phyloP scores from a whole-genome alignment of 768 basidiomycete species.

The Termitomyces heimii region DNA sequence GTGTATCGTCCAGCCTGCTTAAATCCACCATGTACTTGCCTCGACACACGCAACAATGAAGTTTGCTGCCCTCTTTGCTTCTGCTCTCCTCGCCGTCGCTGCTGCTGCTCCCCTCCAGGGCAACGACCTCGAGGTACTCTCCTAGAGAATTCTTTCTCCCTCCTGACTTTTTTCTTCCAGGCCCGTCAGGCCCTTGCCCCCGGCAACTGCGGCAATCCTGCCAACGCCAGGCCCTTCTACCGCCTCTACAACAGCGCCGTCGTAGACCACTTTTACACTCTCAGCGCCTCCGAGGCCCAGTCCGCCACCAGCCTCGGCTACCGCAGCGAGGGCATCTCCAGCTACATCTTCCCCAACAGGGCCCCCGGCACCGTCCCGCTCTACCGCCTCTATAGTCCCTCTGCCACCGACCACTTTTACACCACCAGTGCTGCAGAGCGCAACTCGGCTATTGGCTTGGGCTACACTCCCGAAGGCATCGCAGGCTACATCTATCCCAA shows the following conservation, averaged over 20 bases:
- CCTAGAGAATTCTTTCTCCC: no score
- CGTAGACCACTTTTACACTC: constrained; percentile 14
- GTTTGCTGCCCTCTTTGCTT: not conserved
- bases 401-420: constrained; percentile 16
- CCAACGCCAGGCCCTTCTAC: constrained; percentile 1
- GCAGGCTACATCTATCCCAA: constrained; percentile 15
- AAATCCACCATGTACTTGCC: no score
- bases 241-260: not conserved
- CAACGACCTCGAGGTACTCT: not conserved
- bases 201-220: not conserved
- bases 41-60: constrained; percentile 6
- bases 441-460: constrained; percentile 5
- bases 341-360: constrained; percentile 6
- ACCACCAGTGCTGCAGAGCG: constrained; percentile 14
- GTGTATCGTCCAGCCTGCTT: not conserved
- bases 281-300: not conserved
- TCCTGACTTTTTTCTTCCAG: no score
- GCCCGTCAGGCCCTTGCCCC: not conserved
- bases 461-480: constrained; percentile 12
- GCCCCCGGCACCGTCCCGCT: constrained; percentile 12
- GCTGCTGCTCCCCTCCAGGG: not conserved
- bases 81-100: not conserved
- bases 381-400: constrained; percentile 16
- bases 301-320: constrained; percentile 2
- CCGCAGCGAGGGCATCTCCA: constrained; percentile 8